Percentiles rank a stretch among this genome's conserved stretches.
Conservation (phyloP, 768 basidiomycete species). For the Mycena maculata region DNA sequence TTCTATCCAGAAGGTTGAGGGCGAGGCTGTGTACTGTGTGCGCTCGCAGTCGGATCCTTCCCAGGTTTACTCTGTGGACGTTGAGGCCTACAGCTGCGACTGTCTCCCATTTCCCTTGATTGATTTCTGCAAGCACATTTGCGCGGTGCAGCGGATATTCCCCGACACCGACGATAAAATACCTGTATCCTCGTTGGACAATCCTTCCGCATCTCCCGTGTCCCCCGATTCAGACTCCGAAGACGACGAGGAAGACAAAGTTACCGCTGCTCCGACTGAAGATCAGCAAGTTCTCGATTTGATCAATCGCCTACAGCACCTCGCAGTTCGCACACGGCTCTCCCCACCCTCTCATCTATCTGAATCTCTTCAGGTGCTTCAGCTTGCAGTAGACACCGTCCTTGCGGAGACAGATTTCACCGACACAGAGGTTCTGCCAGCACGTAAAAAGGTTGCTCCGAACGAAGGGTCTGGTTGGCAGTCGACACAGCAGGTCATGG, state of each 20-base stretch:
- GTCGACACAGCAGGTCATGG: background rate
- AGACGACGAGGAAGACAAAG: background rate
- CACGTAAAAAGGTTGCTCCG: background rate
- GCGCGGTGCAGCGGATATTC: slow-evolving; percentile 11
- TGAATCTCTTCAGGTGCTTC: background rate
- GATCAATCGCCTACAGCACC: slow-evolving; percentile 7
- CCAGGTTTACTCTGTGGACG: background rate
- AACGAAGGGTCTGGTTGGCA: background rate
- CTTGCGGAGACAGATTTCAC: background rate
- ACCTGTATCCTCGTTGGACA: background rate
- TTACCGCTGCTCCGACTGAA: background rate
- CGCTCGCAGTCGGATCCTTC: background rate
- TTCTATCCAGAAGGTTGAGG: background rate
- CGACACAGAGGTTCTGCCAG: background rate
- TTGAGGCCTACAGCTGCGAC: slow-evolving; percentile 4
- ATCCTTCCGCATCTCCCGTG: background rate
- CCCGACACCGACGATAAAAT: background rate
- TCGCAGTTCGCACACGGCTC: slow-evolving; percentile 11
- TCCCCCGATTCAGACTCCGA: background rate
- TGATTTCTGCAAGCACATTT: slow-evolving; percentile 22
- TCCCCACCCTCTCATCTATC: background rate
- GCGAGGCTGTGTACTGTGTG: background rate
- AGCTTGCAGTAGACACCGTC: background rate
- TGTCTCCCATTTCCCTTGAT: slow-evolving; percentile 13
- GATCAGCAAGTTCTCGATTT: background rate